Conservation (phyloP, 2,329 filamentous ascomycete species). For the Colletotrichum zoysiae region DNA sequence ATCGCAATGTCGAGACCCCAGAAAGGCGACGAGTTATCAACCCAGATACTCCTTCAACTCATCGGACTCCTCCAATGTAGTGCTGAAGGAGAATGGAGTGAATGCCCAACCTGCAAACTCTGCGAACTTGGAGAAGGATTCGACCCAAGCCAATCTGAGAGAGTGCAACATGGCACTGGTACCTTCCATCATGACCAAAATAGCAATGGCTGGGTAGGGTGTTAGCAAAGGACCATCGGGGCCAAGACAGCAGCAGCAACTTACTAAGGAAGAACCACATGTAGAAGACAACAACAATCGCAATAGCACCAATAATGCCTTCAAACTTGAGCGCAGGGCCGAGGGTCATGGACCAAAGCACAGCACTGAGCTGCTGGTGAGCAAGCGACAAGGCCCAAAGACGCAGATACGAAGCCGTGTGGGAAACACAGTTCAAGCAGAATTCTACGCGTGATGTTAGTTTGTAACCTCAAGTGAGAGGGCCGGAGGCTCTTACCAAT, state of each 20-base stretch:
- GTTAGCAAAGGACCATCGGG: constrained; percentile 10
- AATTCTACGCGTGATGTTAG: constrained; percentile 75
- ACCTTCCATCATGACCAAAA: constrained; percentile 95
- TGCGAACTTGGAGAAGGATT: constrained; percentile 98
- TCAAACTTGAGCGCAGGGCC: constrained; percentile 77
- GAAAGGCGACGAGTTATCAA: constrained; percentile 46
- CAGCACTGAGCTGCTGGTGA: constrained; percentile 96
- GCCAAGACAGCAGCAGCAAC: constrained; percentile 33
- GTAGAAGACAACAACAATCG: constrained; percentile 85
- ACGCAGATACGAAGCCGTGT: constrained; percentile 98
- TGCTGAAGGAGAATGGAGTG: constrained; percentile 88
- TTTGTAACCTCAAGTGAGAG: neutral
- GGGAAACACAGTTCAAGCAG: constrained; percentile 98
- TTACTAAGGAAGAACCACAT: constrained; percentile 88
- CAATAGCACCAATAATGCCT: constrained; percentile 79
- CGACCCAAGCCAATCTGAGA: constrained; percentile 93
- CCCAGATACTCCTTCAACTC: constrained; percentile 68
- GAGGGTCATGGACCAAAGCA: constrained; percentile 97
- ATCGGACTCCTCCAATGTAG: constrained; percentile 85
- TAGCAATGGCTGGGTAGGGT: constrained; percentile 56
- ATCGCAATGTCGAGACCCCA: constrained; percentile 4
- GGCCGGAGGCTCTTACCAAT: constrained; percentile 76
- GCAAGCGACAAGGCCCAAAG: constrained; percentile 97
- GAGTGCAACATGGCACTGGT: constrained; percentile 96
- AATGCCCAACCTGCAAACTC: constrained; percentile 91